Evolutionary conservation across 148 eudicot species (phyloP), one percentile per base, ranked within the genome.

Genomic region (Salicornia ramosissima): DNA sequence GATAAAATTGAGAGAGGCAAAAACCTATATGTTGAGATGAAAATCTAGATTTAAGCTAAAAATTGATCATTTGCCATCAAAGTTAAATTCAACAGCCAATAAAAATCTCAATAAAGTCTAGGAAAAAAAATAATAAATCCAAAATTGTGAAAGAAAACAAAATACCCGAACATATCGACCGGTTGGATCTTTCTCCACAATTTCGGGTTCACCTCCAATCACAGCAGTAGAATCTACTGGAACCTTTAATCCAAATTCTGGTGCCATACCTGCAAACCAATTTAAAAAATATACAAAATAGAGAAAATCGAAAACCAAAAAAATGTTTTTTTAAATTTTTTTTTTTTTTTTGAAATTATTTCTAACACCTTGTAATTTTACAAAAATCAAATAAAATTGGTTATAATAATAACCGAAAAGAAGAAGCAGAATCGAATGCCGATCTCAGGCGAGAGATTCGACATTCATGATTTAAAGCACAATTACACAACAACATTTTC

Each of bases 141-240:
- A 34, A 21, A 40, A 42, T 59, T 34, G 24, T 58, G 63, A 57
- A 16, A 21, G 5, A 22, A 11, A 46, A 46, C 50, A 46, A 10
- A 24, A 16, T 92, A 92, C 97, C 93, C 96, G 86, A 76, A 89
- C 83, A 69, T 89, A 92, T 52, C 97, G 89, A 62, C 88, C 88
- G 22, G 65, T 76, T 4, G 90, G 87, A 71, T 86, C 92, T 31
- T 56, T 86, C 78, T 92, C 97, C 4, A 83, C 86, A 42, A 61
- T 78, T 63, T 86, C 85, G 58, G 60, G 74, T 15, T 84, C 86
- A 62, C 57, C 46, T 64, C 67, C 83, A 18, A 21, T 28, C 24
- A 51, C 68, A 12, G 50, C 74, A 50, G 43, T 9, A 51, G 22
- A 51, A 65, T 22, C 56, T 46, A 26, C 60, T 46, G 34, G 65